Conservation (phyloP, 495 filamentous ascomycete genomes). For the Penicillium coffeae region DNA sequence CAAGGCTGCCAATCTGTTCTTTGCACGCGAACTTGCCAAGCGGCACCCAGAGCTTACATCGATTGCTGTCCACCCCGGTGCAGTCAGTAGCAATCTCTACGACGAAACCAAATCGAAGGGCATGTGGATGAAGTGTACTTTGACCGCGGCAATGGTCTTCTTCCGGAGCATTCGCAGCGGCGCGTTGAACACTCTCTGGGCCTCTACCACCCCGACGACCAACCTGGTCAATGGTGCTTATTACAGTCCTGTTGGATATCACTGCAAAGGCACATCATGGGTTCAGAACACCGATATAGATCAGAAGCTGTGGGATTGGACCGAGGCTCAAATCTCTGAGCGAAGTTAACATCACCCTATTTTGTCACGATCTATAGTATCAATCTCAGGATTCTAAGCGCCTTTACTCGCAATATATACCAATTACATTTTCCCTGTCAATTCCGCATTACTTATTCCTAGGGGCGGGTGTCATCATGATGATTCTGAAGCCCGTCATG, state of each 20-base stretch:
- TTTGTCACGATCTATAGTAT: too few species aligned
- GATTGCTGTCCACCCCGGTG: conserved; percentile 63
- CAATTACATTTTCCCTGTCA: too few species aligned
- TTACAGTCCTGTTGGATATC: conserved; percentile 53
- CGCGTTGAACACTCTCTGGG: conserved; percentile 60
- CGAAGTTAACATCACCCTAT: conserved; percentile 4
- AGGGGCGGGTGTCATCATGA: conserved; percentile 24
- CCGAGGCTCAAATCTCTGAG: conserved; percentile 47
- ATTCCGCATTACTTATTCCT: not conserved
- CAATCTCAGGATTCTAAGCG: too few species aligned
- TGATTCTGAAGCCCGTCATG: conserved; percentile 17
- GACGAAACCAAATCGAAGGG: conserved; percentile 23
- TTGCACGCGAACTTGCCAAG: conserved; percentile 53
- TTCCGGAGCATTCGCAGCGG: conserved; percentile 40
- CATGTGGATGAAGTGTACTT: conserved; percentile 19
- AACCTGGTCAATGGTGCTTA: conserved; percentile 50
- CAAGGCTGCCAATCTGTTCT: conserved; percentile 72
- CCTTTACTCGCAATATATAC: too few species aligned
- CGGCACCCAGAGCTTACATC: conserved; percentile 54
- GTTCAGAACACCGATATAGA: conserved; percentile 48
- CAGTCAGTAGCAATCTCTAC: conserved; percentile 55
- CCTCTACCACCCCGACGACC: conserved; percentile 30
- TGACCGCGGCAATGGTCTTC: conserved; percentile 21
- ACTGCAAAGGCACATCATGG: conserved; percentile 30
- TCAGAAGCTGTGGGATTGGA: conserved; percentile 60